phyloP scores from a whole-genome alignment of 2,329 filamentous ascomycete species.

The Pestalotiopsis fici region DNA sequence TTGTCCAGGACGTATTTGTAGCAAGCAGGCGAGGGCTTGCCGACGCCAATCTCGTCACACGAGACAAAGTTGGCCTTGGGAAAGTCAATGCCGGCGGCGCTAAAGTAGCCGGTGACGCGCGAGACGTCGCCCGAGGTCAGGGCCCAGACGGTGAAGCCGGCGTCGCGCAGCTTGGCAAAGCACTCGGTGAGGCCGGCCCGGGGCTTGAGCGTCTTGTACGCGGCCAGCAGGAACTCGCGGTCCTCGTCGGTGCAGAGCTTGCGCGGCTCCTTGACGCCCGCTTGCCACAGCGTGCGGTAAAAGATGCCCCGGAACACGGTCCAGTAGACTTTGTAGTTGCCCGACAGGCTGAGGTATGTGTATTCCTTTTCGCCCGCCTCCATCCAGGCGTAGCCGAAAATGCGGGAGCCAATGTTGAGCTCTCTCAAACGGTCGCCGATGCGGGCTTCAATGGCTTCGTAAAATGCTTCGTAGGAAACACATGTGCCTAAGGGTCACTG shows the following conservation, averaged over 20 bases:
- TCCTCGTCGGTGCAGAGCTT: constrained; percentile 44
- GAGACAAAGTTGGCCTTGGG: constrained; percentile 50
- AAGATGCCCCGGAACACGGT: constrained; percentile 44
- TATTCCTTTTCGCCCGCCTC: constrained; percentile 49
- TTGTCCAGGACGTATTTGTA: constrained; percentile 35
- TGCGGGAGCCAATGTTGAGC: constrained; percentile 37
- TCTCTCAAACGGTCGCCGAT: constrained; percentile 40
- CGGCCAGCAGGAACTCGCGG: constrained; percentile 35
- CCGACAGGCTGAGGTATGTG: constrained; percentile 47
- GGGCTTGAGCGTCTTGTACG: constrained; percentile 36
- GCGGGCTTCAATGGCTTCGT: constrained; percentile 37
- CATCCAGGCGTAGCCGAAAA: constrained; percentile 48
- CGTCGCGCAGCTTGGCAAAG: constrained; percentile 40
- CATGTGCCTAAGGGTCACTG: constrained; percentile 33
- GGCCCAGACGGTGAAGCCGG: constrained; percentile 54
- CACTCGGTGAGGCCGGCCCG: constrained; percentile 41
- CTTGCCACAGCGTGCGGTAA: constrained; percentile 46
- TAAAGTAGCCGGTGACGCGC: constrained; percentile 53
- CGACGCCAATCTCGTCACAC: constrained; percentile 49
- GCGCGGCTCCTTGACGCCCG: constrained; percentile 43
- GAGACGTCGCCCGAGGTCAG: constrained; percentile 52
- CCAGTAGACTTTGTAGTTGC: constrained; percentile 41
- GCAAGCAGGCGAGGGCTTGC: constrained; percentile 49
- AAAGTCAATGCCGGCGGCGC: constrained; percentile 46
- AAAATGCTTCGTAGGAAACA: constrained; percentile 46